These are phyloP conservation scores for Nannizzia gypsea DNA, from an alignment of 2,329 filamentous ascomycete species.

Conservation along the genomic window DNA sequence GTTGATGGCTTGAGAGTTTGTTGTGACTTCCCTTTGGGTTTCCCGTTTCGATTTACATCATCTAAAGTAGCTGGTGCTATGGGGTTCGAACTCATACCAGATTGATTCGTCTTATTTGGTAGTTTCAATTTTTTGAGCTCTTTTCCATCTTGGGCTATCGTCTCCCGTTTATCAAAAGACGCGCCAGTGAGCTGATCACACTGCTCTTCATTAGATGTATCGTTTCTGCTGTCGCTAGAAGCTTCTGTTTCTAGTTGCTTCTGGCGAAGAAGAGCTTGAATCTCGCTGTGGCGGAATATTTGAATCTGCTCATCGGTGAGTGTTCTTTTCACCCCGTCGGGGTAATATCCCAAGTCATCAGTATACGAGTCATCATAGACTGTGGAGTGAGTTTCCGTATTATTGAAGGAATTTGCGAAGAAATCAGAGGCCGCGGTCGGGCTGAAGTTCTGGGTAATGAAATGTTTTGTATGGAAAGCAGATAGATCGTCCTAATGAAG, in stretches of 20 bases:
- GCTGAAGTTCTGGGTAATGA: neutral
- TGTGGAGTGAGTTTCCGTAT: neutral
- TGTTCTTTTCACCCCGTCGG: slow-evolving; percentile 75
- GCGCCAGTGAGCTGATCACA: neutral
- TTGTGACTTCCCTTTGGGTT: neutral
- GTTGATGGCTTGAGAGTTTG: neutral
- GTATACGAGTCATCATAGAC: slow-evolving; percentile 19
- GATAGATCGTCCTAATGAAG: neutral
- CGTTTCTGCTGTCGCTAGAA: slow-evolving; percentile 1
- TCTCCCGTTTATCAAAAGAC: neutral
- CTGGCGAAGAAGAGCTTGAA: slow-evolving; percentile 56
- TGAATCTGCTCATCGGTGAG: slow-evolving; percentile 83
- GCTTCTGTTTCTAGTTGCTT: slow-evolving; percentile 25
- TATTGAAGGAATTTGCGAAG: neutral
- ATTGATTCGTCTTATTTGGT: neutral
- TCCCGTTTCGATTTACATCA: no score
- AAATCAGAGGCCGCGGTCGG: neutral
- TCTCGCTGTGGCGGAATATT: slow-evolving; percentile 81
- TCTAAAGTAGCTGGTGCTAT: neutral
- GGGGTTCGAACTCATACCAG: neutral
- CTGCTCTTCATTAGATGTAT: slow-evolving; percentile 8
- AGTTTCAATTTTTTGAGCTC: neutral
- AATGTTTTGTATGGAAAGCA: slow-evolving; percentile 4
- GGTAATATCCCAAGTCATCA: slow-evolving; percentile 69
- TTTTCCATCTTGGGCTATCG: neutral